Conservation (phyloP, 176 grass and related monocot species). For the Aegilops sharonensis region DNA sequence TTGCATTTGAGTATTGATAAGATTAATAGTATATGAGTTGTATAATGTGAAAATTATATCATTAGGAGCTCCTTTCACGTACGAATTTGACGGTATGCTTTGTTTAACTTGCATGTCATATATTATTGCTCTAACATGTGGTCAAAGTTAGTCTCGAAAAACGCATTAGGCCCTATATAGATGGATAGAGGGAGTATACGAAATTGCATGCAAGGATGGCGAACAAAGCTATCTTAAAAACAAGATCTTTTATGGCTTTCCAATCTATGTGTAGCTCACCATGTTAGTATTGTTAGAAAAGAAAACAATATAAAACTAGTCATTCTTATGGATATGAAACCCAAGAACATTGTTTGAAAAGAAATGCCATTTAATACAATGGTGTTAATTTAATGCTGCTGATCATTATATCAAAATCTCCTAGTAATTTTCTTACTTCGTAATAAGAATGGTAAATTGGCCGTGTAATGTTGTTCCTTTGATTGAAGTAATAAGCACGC, state of each 20-base stretch:
- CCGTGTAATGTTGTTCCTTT: neutral
- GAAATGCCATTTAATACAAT: neutral
- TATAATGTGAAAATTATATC: too few species aligned
- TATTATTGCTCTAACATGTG: too few species aligned
- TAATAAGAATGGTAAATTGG: conserved; percentile 1
- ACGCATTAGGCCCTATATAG: too few species aligned
- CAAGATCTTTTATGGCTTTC: neutral
- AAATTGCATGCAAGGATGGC: neutral
- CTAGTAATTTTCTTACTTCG: neutral
- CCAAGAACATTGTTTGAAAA: neutral
- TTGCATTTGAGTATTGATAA: too few species aligned
- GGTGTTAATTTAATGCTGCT: neutral
- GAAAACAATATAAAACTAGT: neutral
- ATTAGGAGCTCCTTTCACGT: too few species aligned
- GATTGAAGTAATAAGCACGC: conserved; percentile 18
- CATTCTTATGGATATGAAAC: neutral
- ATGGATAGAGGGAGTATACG: neutral
- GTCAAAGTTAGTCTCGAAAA: too few species aligned
- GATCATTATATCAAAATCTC: neutral
- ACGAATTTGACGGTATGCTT: too few species aligned
- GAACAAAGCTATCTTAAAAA: neutral
- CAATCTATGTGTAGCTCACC: neutral
- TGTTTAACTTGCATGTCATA: too few species aligned
- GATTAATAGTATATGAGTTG: too few species aligned
- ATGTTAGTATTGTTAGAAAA: neutral